Evolutionary conservation across 2,329 filamentous ascomycete genomes (phyloP), one percentile per base, ranked within the genome.

Genomic region (Trichophyton schoenleinii): DNA sequence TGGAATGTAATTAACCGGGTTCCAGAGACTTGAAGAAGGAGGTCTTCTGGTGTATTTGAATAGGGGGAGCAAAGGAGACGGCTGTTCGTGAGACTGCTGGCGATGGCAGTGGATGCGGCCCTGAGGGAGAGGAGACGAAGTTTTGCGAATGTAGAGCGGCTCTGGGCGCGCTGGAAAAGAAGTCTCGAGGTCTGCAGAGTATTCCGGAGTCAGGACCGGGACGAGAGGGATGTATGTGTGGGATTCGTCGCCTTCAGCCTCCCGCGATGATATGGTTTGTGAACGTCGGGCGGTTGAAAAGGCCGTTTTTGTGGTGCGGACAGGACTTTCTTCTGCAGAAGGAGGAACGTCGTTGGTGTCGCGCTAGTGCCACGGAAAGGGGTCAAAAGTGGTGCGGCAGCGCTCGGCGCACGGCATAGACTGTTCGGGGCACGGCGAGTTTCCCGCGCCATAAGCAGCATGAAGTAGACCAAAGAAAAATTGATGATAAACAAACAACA

Each of bases 1-100:
- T 46, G 81, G 83, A 57, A 83, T 80, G 72, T 81, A 79, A 69
- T 85, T 85, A 68, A 83, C 77, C 42, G 83, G 83, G 70, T 84
- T 84, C 74, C 82, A 83, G 64, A 85, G 78, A 62, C 81, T 77
- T 60, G 80, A 78, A 38, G 79, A 74, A 60, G 78, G 74, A 36
- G 72, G 71, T 48, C 70, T 65, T 70, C 68, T 48, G 28, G 25
- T 4, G 42, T 52, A 44, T 44, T 34, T 28, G 44, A 25, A 52
- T 15, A 59, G 18, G n/a, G 34, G 57, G 11, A 38, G 52, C n/a
- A 60, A 25, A n/a, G 13, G 31, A 28, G 58, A 28, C 58, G 25
- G 44, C 41, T 59, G 34, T 9, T 62, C 59, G 31, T 52, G 48
- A n/a, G 60, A 60, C 15, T 58, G 46, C 18, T 62, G 61, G 46